Base-by-base conservation (phyloP, 1,284 basidiomycete species). In the Sphagnurus paluster region DNA sequence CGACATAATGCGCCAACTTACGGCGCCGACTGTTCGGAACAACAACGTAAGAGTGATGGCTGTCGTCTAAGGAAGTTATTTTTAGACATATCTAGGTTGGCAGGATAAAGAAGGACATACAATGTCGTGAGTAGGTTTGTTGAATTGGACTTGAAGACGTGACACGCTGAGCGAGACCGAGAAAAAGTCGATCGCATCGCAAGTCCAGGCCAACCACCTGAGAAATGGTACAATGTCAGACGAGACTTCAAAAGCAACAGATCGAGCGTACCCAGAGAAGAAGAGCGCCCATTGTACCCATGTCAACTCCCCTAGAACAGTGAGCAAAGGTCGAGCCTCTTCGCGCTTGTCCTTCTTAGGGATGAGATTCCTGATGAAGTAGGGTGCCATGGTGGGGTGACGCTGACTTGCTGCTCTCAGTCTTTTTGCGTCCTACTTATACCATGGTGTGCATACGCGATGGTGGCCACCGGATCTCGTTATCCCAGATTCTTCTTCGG, bases 31-130 rank as follows among this genome's bases (percentile, higher is more conserved):
- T 1, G 90, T 88, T 42, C 96, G 84, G 74, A 97, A 92, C 24
- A 98, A 81, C 1, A 98, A 76, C 0, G 95, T 98, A 39, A 98
- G 77, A 2, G 95, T 98, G 62, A 99, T 94, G 5, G 92, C 80
- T 21, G 82, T 82, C 39, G 89, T 87, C 84, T 88, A 55, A 19
- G 30, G 23, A 21, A 8, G 5, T 28, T 17, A 30, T 13, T 16
- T 40, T 34, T 39, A 43, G 13, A 44, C 13, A 13, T 46, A 33
- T 20, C 37, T 33, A 19, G 4, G 25, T n/a, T n/a, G n/a, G 43
- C 34, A 19, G n/a, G 23, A 14, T n/a, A 16, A 44, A 39, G 39
- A 33, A 39, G 20, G 23, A 68, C 82, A 53, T 48, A 87, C 85
- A 39, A 89, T 81, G 30, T 70, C 63, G 30, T 69, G 54, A 0